phyloP scores from a whole-genome alignment of 2,329 filamentous ascomycete genomes.

The Apiospora arundinis region DNA sequence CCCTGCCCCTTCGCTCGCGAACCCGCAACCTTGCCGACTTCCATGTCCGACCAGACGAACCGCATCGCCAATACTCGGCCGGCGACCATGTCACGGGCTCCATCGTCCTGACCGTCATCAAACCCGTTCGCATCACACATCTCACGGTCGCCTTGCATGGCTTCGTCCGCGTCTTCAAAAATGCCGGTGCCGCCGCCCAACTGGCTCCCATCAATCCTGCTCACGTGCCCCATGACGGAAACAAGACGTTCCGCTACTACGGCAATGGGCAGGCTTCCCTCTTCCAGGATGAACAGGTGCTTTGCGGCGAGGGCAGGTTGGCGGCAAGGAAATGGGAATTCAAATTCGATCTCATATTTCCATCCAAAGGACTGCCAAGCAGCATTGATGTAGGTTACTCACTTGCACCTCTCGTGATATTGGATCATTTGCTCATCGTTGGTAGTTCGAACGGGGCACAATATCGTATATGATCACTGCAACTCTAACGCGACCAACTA shows the following conservation, averaged over 20 bases:
- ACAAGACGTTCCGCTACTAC: conserved; percentile 62
- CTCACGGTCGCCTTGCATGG: conserved; percentile 80
- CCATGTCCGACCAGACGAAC: conserved; percentile 77
- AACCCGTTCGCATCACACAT: conserved; percentile 80
- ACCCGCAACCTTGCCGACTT: conserved; percentile 77
- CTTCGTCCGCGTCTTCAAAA: conserved; percentile 80
- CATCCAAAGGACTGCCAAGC: conserved; percentile 75
- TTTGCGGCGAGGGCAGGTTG: conserved; percentile 79
- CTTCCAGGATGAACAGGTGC: conserved; percentile 81
- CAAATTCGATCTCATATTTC: conserved; percentile 76
- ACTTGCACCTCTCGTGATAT: conserved; percentile 21
- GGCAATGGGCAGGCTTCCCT: conserved; percentile 81
- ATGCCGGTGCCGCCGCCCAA: conserved; percentile 62
- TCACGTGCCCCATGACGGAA: conserved; percentile 44
- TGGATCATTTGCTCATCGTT: conserved; percentile 12
- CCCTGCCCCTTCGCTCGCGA: conserved; percentile 57
- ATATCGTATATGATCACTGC: conserved; percentile 91
- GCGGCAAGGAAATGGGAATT: conserved; percentile 80
- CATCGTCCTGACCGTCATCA: conserved; percentile 75
- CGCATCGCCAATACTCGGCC: conserved; percentile 76
- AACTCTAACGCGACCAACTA: conserved; percentile 86
- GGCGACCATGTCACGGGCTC: conserved; percentile 77
- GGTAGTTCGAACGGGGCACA: conserved; percentile 90
- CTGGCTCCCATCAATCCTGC: conserved; percentile 50
- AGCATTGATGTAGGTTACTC: conserved; percentile 83